Base-by-base conservation (phyloP, 495 filamentous ascomycete species). In the Aspergillus panamensis region DNA sequence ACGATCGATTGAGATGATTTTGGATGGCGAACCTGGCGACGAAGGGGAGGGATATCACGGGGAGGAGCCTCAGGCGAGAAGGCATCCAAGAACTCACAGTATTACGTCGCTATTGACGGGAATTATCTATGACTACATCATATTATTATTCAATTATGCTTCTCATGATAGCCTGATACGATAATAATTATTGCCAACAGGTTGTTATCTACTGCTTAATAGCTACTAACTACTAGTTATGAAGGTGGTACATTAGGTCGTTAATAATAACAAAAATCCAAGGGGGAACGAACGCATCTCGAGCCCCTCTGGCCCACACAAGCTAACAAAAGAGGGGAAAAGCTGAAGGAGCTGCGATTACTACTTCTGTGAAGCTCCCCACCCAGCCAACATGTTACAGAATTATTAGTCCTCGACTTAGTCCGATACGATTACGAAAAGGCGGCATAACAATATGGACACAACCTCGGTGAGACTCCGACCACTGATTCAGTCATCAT, bases 381-480 rank as follows among this genome's bases (percentile, higher is more conserved):
- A 40, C 13, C 37, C 37, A 40, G 9, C 37, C 3, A 25, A 25
- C 37, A 40, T 40, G 37, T 40, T 40, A 12, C 37, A 40, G 16
- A 12, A 12, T 40, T 4, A 13, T 13, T 14, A 40, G 13, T 40
- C 25, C 25, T 25, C 25, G 25, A 25, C 25, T 25, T 2, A 5
- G 25, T 5, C 25, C 5, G 20, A 45, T 20, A 45, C 42, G 42
- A 45, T 17, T 19, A 45, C 42, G 42, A 45, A 9, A n/a, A n/a
- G n/a, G 7, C 8, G 8, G 6, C 7, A 19, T 10, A 45, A 10
- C 42, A 17, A 45, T 14, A 44, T 0, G n/a, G 42, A 13, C 10
- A 13, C 29, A 52, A 35, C 40, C 29, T 58, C 56, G 48, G 55
- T 51, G 56, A 51, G 29, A 47, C 17, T 58, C 48, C 40, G 56